Evolutionary conservation across 139 green algal species (phyloP), one percentile per base, ranked within the genome.

Genomic region (Chlorella sorokiniana): DNA sequence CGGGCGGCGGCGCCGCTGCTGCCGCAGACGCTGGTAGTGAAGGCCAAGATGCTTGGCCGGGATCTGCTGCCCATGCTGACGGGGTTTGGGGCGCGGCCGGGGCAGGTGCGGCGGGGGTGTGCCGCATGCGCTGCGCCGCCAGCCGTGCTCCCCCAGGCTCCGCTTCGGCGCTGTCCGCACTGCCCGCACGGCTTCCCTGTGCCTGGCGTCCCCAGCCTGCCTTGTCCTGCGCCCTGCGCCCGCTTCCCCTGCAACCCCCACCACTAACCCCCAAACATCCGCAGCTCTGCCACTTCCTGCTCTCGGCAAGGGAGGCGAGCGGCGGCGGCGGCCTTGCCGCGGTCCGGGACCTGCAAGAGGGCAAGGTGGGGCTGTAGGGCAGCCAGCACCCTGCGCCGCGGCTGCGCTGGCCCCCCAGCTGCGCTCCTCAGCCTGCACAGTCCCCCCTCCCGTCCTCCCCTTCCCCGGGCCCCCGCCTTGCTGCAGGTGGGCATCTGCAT

Each of bases 241-340:
- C 16, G 48, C 48, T 56, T 11, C 48, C 16, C 14, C 16, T 56
- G 48, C 48, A 25, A 16, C 48, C 16, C 14, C 48, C 16, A 16
- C 48, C 16, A 16, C 48, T 56, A 16, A 56, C 48, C 16, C 14
- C 48, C 56, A 33, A 22, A 29, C n/a, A n/a, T n/a, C n/a, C n/a
- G 56, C 69, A 79, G 73, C 37, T 56, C 31, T 54, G 37, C 54
- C 69, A 37, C 48, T 69, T 79, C 38, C 54, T 79, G 54, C 38
- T 79, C 7, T 22, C 38, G 23, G 18, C 59, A 23, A 18, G 9
- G 65, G 65, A 48, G 8, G 73, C 16, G 6, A 29, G 37, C 35
- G 4, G 52, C 29, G 27, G 54, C 73, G 54, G 16, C 54, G 27
- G 52, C 35, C 70, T 77, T 11, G 22, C 63, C n/a, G 22, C 16